phyloP scores from a whole-genome alignment of 306 rosid genomes.

The Potentilla sterilis region DNA sequence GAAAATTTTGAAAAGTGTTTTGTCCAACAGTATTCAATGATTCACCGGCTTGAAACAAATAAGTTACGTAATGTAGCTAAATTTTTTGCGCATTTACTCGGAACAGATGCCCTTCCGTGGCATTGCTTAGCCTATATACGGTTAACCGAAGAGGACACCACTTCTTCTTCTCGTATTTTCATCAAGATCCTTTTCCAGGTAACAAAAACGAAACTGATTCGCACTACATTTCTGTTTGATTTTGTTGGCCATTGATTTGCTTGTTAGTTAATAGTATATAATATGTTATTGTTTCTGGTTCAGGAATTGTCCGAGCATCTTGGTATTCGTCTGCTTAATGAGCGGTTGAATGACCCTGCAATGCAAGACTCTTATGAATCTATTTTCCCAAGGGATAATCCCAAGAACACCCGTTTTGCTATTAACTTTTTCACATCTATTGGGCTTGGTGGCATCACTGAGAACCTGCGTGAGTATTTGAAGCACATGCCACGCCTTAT shows the following conservation, averaged over 20 bases:
- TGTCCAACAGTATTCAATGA: constrained; percentile 90
- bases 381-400: constrained; percentile 78
- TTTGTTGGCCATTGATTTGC: not conserved
- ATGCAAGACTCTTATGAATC: constrained; percentile 74
- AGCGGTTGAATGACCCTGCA: constrained; percentile 56
- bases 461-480: constrained; percentile 79
- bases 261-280: not conserved
- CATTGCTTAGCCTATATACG: constrained; percentile 75
- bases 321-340: constrained; percentile 65
- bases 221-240: not conserved
- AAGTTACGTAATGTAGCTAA: constrained; percentile 78
- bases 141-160: constrained; percentile 85
- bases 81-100: constrained; percentile 87
- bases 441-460: constrained; percentile 94
- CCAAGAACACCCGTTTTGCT: constrained; percentile 84
- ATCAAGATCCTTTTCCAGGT: constrained; percentile 94
- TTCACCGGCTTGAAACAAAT: constrained; percentile 80
- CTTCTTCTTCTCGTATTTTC: constrained; percentile 83
- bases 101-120: constrained; percentile 91
- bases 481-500: constrained; percentile 92
- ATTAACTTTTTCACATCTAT: constrained; percentile 94
- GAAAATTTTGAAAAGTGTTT: constrained; percentile 92
- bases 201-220: not conserved
- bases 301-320: constrained; percentile 91
- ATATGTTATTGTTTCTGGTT: constrained; percentile 30